phyloP scores from a whole-genome alignment of 2,329 filamentous ascomycete species.

The Paraphaeosphaeria minitans region DNA sequence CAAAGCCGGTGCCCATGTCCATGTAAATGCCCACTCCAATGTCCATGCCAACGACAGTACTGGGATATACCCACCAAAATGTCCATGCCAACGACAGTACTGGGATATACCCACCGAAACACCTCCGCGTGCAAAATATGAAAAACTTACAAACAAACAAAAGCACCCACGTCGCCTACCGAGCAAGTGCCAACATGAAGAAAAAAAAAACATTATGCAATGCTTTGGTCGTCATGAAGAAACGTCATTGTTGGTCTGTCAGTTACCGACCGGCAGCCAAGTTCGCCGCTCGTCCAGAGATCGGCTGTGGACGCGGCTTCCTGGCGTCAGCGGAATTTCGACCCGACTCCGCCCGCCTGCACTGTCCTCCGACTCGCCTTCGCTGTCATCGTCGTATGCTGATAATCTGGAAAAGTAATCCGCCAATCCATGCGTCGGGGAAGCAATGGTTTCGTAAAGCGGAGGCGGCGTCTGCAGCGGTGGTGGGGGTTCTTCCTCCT shows the following conservation, averaged over 20 bases:
- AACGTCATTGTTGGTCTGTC: conserved; percentile 9
- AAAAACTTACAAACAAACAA: neutral
- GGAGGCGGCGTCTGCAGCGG: conserved; percentile 81
- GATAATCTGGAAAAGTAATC: conserved; percentile 87
- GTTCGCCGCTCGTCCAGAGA: conserved; percentile 68
- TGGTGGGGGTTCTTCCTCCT: conserved; percentile 77
- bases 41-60: conserved; percentile 1
- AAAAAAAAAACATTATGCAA: conserved; percentile 6
- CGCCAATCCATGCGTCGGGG: conserved; percentile 71
- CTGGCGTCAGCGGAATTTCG: conserved; percentile 67
- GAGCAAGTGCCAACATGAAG: neutral
- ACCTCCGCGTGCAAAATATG: conserved; percentile 9
- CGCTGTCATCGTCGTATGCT: conserved; percentile 65
- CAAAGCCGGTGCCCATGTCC: no score
- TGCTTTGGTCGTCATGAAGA: conserved; percentile 35
- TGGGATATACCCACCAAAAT: no score
- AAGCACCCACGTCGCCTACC: neutral
- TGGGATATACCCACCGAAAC: conserved; percentile 12
- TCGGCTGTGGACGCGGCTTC: conserved; percentile 62
- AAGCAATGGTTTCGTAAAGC: conserved; percentile 79
- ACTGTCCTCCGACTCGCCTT: conserved; percentile 55
- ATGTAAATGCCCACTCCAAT: no score
- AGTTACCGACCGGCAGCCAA: conserved; percentile 56
- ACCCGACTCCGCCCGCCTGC: conserved; percentile 44
- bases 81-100: conserved; percentile 1